Evolutionary conservation across 192 early-diverging fungal genomes (phyloP).

Genomic region (Rhizophlyctis rosea): DNA sequence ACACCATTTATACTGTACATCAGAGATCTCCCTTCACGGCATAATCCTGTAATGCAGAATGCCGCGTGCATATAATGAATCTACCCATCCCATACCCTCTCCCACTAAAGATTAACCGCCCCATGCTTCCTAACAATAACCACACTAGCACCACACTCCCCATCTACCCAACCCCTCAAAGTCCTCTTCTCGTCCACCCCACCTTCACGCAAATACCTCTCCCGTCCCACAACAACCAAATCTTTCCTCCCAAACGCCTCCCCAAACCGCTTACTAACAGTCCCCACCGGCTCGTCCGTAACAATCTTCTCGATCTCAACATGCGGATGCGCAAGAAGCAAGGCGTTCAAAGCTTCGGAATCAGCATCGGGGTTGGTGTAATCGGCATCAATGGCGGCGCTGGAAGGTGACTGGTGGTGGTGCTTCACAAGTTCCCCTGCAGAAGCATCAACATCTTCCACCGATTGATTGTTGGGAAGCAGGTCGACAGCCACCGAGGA

Average conservation of each 20-base stretch:
- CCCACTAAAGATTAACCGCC: no score
- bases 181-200: not conserved
- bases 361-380: no score
- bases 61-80: no score
- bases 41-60: no score
- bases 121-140: slow-evolving; percentile 15
- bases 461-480: not conserved
- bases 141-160: slow-evolving; percentile 11
- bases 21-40: no score
- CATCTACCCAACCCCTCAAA: slow-evolving; percentile 19
- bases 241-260: slow-evolving; percentile 41
- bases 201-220: slow-evolving; percentile 4
- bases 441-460: not conserved
- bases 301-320: slow-evolving; percentile 27
- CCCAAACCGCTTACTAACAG: slow-evolving; percentile 33
- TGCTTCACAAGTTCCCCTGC: no score
- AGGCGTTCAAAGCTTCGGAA: slow-evolving; percentile 1
- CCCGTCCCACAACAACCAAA: slow-evolving; percentile 47
- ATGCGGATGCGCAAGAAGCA: not conserved
- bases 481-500: not conserved
- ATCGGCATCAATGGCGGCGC: not conserved
- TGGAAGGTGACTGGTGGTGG: not conserved
- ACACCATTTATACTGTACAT: no score
- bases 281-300: slow-evolving; percentile 34
- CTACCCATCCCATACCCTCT: no score